Percentiles rank a stretch among this genome's conserved stretches.
Evolutionary conservation across 192 early-diverging fungal genomes (phyloP).

Genomic region (Coemansia sp.): DNA sequence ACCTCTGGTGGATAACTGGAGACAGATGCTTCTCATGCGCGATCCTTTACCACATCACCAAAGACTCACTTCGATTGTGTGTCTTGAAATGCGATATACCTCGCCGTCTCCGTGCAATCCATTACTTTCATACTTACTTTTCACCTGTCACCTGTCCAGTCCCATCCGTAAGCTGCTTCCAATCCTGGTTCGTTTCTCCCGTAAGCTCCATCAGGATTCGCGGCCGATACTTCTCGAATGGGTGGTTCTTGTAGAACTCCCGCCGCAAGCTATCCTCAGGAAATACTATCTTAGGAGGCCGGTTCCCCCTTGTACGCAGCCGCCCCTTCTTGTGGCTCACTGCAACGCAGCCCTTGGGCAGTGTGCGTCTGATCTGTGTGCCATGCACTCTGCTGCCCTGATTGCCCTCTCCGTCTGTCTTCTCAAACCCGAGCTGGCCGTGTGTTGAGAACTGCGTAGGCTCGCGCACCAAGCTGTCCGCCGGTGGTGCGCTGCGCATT

Average conservation of each 20-base stretch:
- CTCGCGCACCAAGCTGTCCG: slow-evolving; percentile 50
- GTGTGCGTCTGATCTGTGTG: slow-evolving; percentile 19
- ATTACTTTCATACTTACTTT: slow-evolving; percentile 60
- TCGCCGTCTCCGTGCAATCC: neutral
- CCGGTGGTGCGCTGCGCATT: slow-evolving; percentile 40
- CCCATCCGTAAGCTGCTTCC: slow-evolving; percentile 56
- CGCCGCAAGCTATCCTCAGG: slow-evolving; percentile 84
- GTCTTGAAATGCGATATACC: neutral
- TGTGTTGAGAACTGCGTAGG: slow-evolving; percentile 45
- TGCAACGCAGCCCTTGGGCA: slow-evolving; percentile 41
- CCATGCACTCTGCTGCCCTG: neutral
- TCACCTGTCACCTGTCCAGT: slow-evolving; percentile 71
- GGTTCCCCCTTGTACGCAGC: slow-evolving; percentile 59
- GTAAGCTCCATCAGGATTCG: slow-evolving; percentile 67
- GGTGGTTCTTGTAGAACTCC: slow-evolving; percentile 91
- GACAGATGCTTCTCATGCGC: too few relatives aligned
- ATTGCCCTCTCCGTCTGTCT: neutral
- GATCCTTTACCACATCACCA: neutral
- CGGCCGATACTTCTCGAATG: slow-evolving; percentile 80
- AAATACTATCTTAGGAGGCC: slow-evolving; percentile 76
- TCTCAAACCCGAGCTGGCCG: slow-evolving; percentile 42
- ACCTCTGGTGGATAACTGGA: neutral
- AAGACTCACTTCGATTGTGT: neutral
- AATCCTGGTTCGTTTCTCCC: slow-evolving; percentile 50
- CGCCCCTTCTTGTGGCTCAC: slow-evolving; percentile 54